Evolutionary conservation across 352 stramenopile genomes (phyloP).

Genomic region (Pythium dissimile): DNA sequence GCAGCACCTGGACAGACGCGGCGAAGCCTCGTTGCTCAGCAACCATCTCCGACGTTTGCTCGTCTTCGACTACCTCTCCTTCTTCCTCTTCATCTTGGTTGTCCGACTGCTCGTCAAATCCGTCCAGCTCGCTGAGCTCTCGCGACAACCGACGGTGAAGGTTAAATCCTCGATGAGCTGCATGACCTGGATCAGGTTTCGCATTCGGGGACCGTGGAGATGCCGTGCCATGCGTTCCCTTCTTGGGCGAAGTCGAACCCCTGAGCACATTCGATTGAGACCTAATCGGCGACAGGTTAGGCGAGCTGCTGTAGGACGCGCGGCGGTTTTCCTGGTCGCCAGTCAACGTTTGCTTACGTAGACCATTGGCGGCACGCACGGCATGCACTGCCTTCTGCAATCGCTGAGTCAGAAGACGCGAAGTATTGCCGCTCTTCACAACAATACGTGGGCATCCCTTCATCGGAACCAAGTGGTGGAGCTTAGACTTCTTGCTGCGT

Average conservation of each 20-base stretch:
- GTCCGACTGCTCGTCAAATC: background rate
- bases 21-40: slow-evolving; percentile 42
- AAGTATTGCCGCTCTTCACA: slow-evolving; percentile 37
- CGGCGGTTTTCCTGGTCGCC: slow-evolving; percentile 5
- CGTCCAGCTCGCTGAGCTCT: slow-evolving; percentile 4
- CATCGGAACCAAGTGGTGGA: slow-evolving; percentile 75
- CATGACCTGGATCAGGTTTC: background rate
- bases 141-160: slow-evolving; percentile 14
- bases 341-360: slow-evolving; percentile 20
- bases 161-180: slow-evolving; percentile 20
- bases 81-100: slow-evolving; percentile 24
- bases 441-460: slow-evolving; percentile 46
- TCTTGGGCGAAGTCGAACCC: background rate
- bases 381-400: slow-evolving; percentile 68
- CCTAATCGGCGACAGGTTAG: slow-evolving; percentile 14
- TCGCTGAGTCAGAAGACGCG: slow-evolving; percentile 38
- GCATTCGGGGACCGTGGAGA: background rate
- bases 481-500: slow-evolving; percentile 66
- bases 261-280: background rate
- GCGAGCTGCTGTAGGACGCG: slow-evolving; percentile 13
- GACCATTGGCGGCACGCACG: slow-evolving; percentile 42
- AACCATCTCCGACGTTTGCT: background rate
- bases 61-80: slow-evolving; percentile 27
- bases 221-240: background rate
- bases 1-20: slow-evolving; percentile 64